Conservation (phyloP, 352 stramenopile species). For the Globisporangium echinulatum region DNA sequence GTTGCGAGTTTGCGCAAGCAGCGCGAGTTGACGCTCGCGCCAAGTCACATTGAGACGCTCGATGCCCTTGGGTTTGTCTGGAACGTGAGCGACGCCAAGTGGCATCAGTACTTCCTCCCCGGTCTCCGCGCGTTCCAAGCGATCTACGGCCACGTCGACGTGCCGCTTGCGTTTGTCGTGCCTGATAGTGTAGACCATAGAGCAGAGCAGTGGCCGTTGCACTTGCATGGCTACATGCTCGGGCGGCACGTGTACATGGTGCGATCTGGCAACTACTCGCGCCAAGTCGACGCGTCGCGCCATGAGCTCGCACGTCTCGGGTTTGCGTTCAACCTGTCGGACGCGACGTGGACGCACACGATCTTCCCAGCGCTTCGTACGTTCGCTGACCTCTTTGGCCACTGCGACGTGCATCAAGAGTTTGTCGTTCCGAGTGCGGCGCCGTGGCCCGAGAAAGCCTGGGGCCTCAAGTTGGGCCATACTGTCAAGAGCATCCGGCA, state of each 20-base stretch:
- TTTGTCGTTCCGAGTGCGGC: conserved; percentile 81
- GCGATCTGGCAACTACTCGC: conserved; percentile 47
- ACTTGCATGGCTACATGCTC: conserved; percentile 48
- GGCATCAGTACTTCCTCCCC: conserved; percentile 62
- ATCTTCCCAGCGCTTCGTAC: conserved; percentile 76
- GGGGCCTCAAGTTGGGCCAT: conserved; percentile 83
- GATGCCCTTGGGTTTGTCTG: conserved; percentile 91
- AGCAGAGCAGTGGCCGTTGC: conserved; percentile 32
- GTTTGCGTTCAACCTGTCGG: conserved; percentile 54
- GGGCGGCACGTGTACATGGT: conserved; percentile 69
- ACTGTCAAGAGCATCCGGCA: conserved; percentile 90
- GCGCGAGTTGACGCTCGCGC: conserved; percentile 30
- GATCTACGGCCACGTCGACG: conserved; percentile 48
- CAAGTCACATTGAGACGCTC: conserved; percentile 64
- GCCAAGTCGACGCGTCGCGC: conserved; percentile 27
- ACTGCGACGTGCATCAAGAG: conserved; percentile 89
- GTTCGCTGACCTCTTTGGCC: conserved; percentile 82
- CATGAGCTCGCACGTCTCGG: conserved; percentile 45
- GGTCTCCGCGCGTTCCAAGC: conserved; percentile 47
- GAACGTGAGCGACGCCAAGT: conserved; percentile 72
- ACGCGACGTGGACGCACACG: conserved; percentile 49
- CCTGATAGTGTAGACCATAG: conserved; percentile 24
- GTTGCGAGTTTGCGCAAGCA: conserved; percentile 87
- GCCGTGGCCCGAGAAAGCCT: conserved; percentile 78
- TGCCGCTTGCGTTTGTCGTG: conserved; percentile 60